Conservation (phyloP, 2,329 filamentous ascomycete genomes). For the Talaromyces funiculosus region DNA sequence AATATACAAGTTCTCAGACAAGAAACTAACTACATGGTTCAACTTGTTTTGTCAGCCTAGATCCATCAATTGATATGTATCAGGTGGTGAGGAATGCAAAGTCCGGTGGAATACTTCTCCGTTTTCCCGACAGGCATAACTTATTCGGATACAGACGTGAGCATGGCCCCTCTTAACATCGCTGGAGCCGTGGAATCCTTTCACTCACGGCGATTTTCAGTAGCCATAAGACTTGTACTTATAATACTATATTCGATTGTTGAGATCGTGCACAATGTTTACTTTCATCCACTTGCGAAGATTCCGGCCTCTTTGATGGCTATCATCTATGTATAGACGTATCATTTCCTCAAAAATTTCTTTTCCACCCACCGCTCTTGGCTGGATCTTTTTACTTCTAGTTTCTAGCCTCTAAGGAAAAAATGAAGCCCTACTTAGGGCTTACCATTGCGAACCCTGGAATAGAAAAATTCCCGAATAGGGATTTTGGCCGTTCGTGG, state of each 20-base stretch:
- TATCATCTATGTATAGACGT: too few species aligned
- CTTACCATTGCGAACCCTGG: neutral
- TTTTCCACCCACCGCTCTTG: too few species aligned
- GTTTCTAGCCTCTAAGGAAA: too few species aligned
- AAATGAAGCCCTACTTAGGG: neutral
- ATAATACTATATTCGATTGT: neutral
- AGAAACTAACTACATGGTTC: neutral
- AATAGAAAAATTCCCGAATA: neutral
- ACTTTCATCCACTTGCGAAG: slow-evolving; percentile 19
- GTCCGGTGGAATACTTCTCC: neutral
- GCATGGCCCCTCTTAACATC: neutral
- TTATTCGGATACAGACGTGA: neutral
- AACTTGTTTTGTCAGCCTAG: neutral
- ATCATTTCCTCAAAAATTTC: too few species aligned
- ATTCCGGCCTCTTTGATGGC: slow-evolving; percentile 18
- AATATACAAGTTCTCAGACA: neutral
- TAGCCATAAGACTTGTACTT: neutral
- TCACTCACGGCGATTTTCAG: neutral
- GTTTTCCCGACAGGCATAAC: neutral
- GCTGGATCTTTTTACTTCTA: too few species aligned
- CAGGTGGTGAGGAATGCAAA: neutral
- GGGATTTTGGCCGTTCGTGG: neutral
- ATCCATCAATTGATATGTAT: neutral
- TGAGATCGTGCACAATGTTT: slow-evolving; percentile 17
- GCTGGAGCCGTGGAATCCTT: neutral